Conservation (phyloP, 441 rosid species). For the Biscutella auriculata region DNA sequence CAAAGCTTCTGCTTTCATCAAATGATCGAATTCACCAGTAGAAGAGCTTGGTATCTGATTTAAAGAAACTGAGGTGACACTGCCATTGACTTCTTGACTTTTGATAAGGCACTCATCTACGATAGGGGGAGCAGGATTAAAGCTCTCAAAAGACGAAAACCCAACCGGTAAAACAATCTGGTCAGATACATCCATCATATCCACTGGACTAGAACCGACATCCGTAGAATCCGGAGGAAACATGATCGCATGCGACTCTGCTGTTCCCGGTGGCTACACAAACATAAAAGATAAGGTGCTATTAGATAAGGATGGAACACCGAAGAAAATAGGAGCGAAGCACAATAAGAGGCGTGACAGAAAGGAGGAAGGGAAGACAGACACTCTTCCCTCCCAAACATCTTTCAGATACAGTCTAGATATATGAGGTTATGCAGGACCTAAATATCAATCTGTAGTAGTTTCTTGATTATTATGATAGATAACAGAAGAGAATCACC, state of each 20-base stretch:
- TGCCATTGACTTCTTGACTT: conserved; percentile 54
- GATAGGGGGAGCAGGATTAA: conserved; percentile 53
- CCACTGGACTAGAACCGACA: conserved; percentile 78
- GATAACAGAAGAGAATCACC: conserved; percentile 38
- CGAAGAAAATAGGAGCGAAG: background rate
- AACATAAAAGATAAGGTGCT: conserved; percentile 22
- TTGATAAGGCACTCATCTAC: conserved; percentile 60
- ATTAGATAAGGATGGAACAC: conserved; percentile 16
- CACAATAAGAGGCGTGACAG: conserved; percentile 2
- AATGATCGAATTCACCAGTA: conserved; percentile 78
- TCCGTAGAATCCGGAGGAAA: conserved; percentile 84
- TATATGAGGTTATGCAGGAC: background rate
- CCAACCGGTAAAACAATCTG: conserved; percentile 76
- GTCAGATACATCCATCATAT: conserved; percentile 74
- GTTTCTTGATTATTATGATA: background rate
- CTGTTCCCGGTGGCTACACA: conserved; percentile 99
- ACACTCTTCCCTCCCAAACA: conserved; percentile 3
- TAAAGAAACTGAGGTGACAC: conserved; percentile 40
- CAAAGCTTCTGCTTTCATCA: conserved; percentile 93
- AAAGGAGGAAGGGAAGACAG: background rate
- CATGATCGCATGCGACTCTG: conserved; percentile 85
- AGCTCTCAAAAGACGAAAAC: conserved; percentile 77
- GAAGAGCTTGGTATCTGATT: conserved; percentile 39
- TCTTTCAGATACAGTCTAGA: conserved; percentile 1
- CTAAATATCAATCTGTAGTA: background rate